A percentile compares a stretch with the other conserved stretches of the same genome.
Evolutionary conservation across 192 early-diverging fungal species (phyloP).

Genomic region (Podila epicladia): DNA sequence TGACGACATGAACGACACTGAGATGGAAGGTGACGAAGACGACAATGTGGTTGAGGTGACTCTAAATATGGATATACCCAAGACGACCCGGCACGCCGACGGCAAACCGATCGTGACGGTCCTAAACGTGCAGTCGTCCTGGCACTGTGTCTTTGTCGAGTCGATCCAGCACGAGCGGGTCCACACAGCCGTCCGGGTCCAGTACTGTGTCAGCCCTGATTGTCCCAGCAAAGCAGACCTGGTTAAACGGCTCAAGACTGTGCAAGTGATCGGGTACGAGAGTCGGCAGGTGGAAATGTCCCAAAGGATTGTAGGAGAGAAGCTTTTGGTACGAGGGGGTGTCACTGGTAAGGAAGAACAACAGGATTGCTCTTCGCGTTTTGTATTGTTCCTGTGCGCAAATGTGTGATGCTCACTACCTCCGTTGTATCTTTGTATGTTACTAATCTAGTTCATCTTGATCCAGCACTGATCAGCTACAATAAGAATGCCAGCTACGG

Average conservation of each 20-base stretch:
- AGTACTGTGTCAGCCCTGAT: conserved; percentile 28
- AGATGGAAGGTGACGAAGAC: background rate
- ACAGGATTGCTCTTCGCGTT: background rate
- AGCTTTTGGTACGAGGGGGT: conserved; percentile 21
- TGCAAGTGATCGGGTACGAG: conserved; percentile 39
- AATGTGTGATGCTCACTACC: background rate
- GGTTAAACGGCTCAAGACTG: conserved; percentile 12
- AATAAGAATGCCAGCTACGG: conserved; percentile 43
- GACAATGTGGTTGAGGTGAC: conserved; percentile 35
- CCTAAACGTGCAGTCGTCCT: conserved; percentile 35
- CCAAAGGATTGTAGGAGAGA: conserved; percentile 18
- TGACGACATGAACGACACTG: background rate
- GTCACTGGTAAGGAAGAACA: conserved; percentile 13
- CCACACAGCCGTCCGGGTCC: conserved; percentile 18
- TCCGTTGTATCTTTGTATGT: background rate
- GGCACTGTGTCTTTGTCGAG: conserved; percentile 47
- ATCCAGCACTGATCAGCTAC: conserved; percentile 25
- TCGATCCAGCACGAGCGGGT: conserved; percentile 16
- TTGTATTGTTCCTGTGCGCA: background rate
- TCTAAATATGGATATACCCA: conserved; percentile 40
- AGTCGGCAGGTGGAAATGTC: conserved; percentile 38
- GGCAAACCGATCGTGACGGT: conserved; percentile 19
- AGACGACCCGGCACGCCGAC: conserved; percentile 11
- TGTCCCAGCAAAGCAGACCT: background rate
- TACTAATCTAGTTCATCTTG: conserved; percentile 27